Conservation (phyloP, 1,284 basidiomycete genomes). For the Pseudozyma hubeiensis region DNA sequence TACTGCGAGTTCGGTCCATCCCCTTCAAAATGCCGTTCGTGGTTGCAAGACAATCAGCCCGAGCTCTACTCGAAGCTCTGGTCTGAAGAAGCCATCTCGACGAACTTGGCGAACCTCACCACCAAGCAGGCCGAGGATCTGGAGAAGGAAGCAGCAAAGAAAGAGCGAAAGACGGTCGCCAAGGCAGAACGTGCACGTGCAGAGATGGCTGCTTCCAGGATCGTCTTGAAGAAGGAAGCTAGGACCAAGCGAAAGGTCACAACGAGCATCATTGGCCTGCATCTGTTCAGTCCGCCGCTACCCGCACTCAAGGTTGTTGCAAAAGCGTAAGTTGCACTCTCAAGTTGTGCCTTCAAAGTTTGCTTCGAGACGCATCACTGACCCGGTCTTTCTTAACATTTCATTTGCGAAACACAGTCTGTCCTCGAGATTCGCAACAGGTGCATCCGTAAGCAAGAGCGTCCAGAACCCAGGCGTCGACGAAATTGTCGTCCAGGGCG, state of each 20-base stretch:
- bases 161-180: slow-evolving; percentile 66
- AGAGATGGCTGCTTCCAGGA: slow-evolving; percentile 56
- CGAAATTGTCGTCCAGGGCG: slow-evolving; percentile 68
- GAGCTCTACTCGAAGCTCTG: slow-evolving; percentile 54
- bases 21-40: slow-evolving; percentile 60
- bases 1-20: slow-evolving; percentile 67
- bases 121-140: slow-evolving; percentile 66
- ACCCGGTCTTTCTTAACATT: slow-evolving; percentile 1
- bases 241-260: slow-evolving; percentile 67
- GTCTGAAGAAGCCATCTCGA: slow-evolving; percentile 62
- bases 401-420: slow-evolving; percentile 28
- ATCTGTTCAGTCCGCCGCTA: slow-evolving; percentile 65
- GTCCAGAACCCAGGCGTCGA: slow-evolving; percentile 63
- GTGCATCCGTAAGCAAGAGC: slow-evolving; percentile 66
- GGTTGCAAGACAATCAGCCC: slow-evolving; percentile 58
- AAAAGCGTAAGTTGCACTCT: slow-evolving; percentile 55
- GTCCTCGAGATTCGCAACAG: slow-evolving; percentile 64
- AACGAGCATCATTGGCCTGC: slow-evolving; percentile 61
- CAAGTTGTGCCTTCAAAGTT: background rate
- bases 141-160: slow-evolving; percentile 64
- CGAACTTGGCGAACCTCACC: slow-evolving; percentile 60
- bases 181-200: slow-evolving; percentile 64
- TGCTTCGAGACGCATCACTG: background rate
- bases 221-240: slow-evolving; percentile 62
- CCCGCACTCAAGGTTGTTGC: slow-evolving; percentile 65